phyloP scores from a whole-genome alignment of 495 filamentous ascomycete species.

The Staphylotrichum longicolle region DNA sequence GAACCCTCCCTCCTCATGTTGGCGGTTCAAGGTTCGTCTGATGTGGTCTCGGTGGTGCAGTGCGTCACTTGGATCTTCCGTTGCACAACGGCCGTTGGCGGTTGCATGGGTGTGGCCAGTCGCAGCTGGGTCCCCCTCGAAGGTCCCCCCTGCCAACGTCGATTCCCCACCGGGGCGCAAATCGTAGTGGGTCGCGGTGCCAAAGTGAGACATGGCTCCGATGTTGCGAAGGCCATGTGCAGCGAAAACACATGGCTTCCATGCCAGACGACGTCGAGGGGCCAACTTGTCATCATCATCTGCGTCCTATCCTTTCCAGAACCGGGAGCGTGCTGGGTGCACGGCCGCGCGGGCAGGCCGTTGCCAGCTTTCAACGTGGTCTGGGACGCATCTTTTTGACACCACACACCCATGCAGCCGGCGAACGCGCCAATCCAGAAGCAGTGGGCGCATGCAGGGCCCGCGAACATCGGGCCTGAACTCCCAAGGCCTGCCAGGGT shows the following conservation, averaged over 20 bases:
- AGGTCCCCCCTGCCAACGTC: slow-evolving; percentile 15
- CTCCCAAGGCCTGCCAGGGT: slow-evolving; percentile 17
- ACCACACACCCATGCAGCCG: slow-evolving; percentile 3
- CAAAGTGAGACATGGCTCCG: slow-evolving; percentile 18
- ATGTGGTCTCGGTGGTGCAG: slow-evolving; percentile 3
- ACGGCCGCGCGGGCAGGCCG: slow-evolving; percentile 9
- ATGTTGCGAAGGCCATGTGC: slow-evolving; percentile 10
- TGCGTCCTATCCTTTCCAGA: slow-evolving; percentile 7
- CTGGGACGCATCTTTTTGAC: not conserved
- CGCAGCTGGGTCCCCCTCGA: slow-evolving; percentile 1
- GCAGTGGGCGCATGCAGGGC: slow-evolving; percentile 7
- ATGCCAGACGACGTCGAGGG: not conserved
- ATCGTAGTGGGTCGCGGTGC: slow-evolving; percentile 10
- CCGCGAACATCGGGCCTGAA: slow-evolving; percentile 25
- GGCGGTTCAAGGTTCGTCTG: slow-evolving; percentile 13
- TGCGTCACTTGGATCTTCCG: slow-evolving; percentile 8
- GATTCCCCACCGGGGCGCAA: slow-evolving; percentile 17
- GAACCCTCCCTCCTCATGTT: not conserved
- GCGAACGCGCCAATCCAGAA: slow-evolving; percentile 8
- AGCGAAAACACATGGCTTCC: slow-evolving; percentile 8
- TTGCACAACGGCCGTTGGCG: slow-evolving; percentile 9
- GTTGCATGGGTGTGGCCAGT: not conserved
- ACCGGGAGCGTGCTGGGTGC: slow-evolving; percentile 9
- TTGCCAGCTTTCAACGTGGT: not conserved
- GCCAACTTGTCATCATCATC: slow-evolving; percentile 1